Evolutionary conservation across 1,139 yeast species (phyloP), one percentile per base, ranked within the genome.

Genomic region (Eremothecium coryli): DNA sequence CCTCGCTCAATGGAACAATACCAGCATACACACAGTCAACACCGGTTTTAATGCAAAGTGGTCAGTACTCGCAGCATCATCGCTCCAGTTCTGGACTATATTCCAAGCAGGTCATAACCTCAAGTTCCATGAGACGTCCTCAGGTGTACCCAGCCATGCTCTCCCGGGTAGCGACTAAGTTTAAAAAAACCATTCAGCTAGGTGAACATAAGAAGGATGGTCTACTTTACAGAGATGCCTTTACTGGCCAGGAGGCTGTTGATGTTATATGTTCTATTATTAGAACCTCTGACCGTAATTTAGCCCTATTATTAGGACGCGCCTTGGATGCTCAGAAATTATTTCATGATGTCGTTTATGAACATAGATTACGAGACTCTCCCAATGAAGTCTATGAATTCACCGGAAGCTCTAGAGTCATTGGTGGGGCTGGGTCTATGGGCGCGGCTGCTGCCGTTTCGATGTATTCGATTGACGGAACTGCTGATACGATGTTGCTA

Each of bases 281-380:
- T 37, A 69, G 93, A 45, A 88, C 96, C 3, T 82, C 86, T 11
- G 98, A 90, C 57, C 69, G 99, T 42, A 88, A 86, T 49, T 64
- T 90, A 52, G 97, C 97, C 0, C 63, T 90, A 32, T 63, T 90
- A 31, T 64, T 93, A 33, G 98, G 98, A 15, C 70, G 99, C 43
- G 81, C 97, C 0, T 65, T 90, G 41, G 98, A 90, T 60, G 95
- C 96, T 1, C 97, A 90, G 50, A 84, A 84, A 58, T 74, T 85
- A 40, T 86, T 90, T 59, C 95, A 86, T 54, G 98, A 90, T 61
- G 97, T 88, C 18, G 84, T 96, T 0, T 90, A 90, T 58, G 94
- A 86, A 49, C 97, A 88, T 56, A 67, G 96, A 35, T 66, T 90
- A 37, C 70, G 98, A 43, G 98, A 90, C 60, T 82, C 94, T 1